These are phyloP conservation scores for Candida boleticola DNA, from an alignment of 805 yeast species.

Conservation along the genomic window DNA sequence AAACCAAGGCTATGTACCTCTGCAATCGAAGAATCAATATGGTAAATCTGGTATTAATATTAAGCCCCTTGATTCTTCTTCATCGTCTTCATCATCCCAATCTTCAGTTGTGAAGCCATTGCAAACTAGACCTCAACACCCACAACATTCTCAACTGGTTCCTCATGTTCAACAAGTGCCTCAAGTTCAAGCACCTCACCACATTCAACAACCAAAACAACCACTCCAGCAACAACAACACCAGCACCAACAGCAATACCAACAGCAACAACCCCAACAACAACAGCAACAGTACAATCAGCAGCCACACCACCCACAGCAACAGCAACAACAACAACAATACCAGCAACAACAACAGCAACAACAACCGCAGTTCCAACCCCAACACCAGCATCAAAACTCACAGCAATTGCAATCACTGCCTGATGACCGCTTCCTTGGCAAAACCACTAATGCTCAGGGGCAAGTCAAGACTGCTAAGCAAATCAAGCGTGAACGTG, in stretches of 20 bases:
- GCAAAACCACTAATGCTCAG: constrained; percentile 3
- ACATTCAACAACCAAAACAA: constrained; percentile 9
- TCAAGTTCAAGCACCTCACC: constrained; percentile 6
- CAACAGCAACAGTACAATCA: constrained; percentile 1
- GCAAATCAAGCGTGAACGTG: constrained; percentile 40
- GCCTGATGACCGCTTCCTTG: no score
- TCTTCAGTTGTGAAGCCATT: constrained; percentile 11
- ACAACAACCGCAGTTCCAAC: not conserved
- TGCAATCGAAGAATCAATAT: constrained; percentile 1
- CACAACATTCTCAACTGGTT: constrained; percentile 8
- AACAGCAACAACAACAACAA: constrained; percentile 4
- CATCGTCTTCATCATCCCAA: not conserved
- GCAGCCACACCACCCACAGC: constrained; percentile 1
- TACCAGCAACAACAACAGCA: constrained; percentile 4
- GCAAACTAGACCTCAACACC: constrained; percentile 5
- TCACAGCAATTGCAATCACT: constrained; percentile 4
- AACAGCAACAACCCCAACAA: constrained; percentile 3
- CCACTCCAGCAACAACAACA: constrained; percentile 3
- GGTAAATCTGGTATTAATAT: constrained; percentile 2
- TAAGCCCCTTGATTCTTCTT: not conserved
- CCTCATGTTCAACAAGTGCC: constrained; percentile 20
- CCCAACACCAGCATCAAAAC: constrained; percentile 7
- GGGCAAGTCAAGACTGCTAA: constrained; percentile 30
- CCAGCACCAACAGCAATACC: constrained; percentile 4
- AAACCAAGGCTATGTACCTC: constrained; percentile 10